Conservation (phyloP, 305 asterid species). For the Rubia peregrina region DNA sequence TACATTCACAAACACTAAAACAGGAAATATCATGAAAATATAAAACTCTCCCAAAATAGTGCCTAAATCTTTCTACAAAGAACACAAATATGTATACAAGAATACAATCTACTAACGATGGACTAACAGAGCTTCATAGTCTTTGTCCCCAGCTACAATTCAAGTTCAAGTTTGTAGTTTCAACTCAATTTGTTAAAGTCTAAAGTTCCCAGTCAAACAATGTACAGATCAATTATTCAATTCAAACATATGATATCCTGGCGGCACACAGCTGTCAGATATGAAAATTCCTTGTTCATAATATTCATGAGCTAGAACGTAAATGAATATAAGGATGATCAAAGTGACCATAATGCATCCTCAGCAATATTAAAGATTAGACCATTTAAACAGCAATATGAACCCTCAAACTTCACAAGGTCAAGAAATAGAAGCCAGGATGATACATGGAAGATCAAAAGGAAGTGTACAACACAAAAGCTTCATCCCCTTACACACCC, state of each 20-base stretch:
- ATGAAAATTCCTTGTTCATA: constrained; percentile 6
- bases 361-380: background rate
- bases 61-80: background rate
- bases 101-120: background rate
- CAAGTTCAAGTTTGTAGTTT: background rate
- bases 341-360: background rate
- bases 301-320: background rate
- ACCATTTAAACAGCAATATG: constrained; percentile 1
- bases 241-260: background rate
- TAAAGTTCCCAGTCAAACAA: background rate
- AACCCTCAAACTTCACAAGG: background rate
- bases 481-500: background rate
- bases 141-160: background rate
- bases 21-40: background rate
- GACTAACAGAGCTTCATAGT: background rate
- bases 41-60: background rate
- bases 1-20: background rate
- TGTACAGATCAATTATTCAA: background rate
- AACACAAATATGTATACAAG: background rate
- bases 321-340: background rate
- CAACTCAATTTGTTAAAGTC: background rate
- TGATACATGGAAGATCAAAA: background rate
- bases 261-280: background rate
- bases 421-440: background rate
- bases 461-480: constrained; percentile 3